A percentile compares a stretch with the other conserved stretches of the same genome.
Conservation (phyloP, 352 stramenopile genomes). For the Pythium volutum region DNA sequence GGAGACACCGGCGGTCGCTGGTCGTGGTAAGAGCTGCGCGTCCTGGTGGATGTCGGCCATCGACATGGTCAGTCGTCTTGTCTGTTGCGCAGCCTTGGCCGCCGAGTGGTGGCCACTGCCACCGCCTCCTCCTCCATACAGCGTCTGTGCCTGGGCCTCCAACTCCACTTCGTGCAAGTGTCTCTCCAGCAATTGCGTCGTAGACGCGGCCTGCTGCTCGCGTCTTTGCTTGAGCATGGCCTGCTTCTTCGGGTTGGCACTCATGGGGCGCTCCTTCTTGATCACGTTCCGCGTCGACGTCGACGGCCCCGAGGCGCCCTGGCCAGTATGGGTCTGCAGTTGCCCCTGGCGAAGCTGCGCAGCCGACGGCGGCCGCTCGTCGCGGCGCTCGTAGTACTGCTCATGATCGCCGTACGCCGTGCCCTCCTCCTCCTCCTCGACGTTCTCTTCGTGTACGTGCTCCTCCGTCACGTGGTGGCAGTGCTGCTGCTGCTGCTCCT, state of each 20-base stretch:
- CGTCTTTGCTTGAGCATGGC: slow-evolving; percentile 60
- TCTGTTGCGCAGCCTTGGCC: slow-evolving; percentile 26
- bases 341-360: neutral
- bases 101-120: slow-evolving; percentile 20
- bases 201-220: slow-evolving; percentile 29
- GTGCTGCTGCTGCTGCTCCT: too few species aligned
- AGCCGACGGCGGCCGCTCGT: slow-evolving; percentile 2
- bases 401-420: neutral
- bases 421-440: neutral
- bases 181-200: slow-evolving; percentile 17
- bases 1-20: slow-evolving; percentile 28
- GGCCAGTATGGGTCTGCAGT: neutral
- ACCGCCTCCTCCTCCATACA: neutral
- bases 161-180: slow-evolving; percentile 13
- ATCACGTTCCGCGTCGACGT: slow-evolving; percentile 24
- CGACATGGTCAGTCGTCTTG: slow-evolving; percentile 32
- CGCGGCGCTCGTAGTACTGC: slow-evolving; percentile 6
- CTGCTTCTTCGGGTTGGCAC: slow-evolving; percentile 62
- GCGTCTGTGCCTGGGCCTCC: neutral
- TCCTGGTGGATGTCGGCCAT: slow-evolving; percentile 35
- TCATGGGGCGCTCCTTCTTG: slow-evolving; percentile 59
- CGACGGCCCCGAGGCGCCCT: slow-evolving; percentile 12
- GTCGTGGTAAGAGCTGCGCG: neutral
- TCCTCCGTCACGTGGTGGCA: neutral
- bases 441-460: neutral